Evolutionary conservation across 1,139 yeast genomes (phyloP).

Genomic region (Suhomyces bribrorum): DNA sequence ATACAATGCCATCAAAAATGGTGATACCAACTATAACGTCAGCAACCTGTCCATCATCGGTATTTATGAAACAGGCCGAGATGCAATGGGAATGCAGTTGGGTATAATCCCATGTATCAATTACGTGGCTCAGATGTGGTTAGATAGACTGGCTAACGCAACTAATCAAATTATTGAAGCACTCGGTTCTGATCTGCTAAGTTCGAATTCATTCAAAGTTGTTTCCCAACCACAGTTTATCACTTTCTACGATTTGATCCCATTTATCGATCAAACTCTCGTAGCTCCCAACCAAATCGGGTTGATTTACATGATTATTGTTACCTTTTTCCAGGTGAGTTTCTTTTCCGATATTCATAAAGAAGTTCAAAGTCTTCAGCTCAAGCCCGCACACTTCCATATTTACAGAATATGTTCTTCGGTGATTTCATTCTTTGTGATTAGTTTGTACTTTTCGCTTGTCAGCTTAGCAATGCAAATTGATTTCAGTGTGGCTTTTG

Average conservation of each 20-base stretch:
- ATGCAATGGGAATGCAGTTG: slow-evolving; percentile 30
- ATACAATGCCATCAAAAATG: slow-evolving; percentile 28
- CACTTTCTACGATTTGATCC: slow-evolving; percentile 47
- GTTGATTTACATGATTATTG: slow-evolving; percentile 67
- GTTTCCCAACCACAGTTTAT: slow-evolving; percentile 41
- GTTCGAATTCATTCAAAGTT: slow-evolving; percentile 20
- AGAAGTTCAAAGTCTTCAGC: slow-evolving; percentile 20
- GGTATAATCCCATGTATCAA: slow-evolving; percentile 29
- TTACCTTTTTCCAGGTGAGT: slow-evolving; percentile 47
- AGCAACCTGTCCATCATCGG: slow-evolving; percentile 26
- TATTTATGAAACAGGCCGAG: slow-evolving; percentile 46
- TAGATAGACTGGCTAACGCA: slow-evolving; percentile 12
- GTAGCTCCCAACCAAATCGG: slow-evolving; percentile 75
- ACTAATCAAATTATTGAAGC: slow-evolving; percentile 11
- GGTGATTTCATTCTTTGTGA: slow-evolving; percentile 32
- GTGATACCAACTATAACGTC: slow-evolving; percentile 29
- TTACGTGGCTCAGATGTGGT: slow-evolving; percentile 23
- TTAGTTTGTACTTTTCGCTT: slow-evolving; percentile 41
- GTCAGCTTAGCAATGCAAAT: slow-evolving; percentile 48
- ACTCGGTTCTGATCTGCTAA: slow-evolving; percentile 13
- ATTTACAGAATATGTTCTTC: slow-evolving; percentile 35
- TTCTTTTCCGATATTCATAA: slow-evolving; percentile 17
- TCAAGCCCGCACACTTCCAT: slow-evolving; percentile 32
- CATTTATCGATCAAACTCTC: slow-evolving; percentile 50
- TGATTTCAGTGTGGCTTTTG: slow-evolving; percentile 41